phyloP scores from a whole-genome alignment of 2,329 filamentous ascomycete genomes.

The Zymoseptoria passerinii region DNA sequence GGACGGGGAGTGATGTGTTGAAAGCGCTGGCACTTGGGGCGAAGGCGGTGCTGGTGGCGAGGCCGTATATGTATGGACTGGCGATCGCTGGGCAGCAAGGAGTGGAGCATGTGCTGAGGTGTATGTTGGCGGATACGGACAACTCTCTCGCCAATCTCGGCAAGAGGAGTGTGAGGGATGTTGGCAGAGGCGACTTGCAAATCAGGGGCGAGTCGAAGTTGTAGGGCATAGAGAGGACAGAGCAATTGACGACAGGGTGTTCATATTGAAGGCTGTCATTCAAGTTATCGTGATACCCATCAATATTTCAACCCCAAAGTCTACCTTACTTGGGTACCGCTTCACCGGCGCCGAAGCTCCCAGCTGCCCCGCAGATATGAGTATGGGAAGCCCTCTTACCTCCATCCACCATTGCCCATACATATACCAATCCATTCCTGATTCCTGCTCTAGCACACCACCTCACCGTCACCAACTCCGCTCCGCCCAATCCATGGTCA shows the following conservation, averaged over 20 bases:
- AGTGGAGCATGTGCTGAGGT: constrained; percentile 35
- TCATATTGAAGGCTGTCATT: too few relatives aligned
- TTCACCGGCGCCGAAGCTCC: not conserved
- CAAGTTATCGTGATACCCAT: not conserved
- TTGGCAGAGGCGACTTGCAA: constrained; percentile 16
- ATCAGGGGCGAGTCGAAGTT: constrained; percentile 13
- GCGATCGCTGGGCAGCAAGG: constrained; percentile 50
- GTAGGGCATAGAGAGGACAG: not conserved
- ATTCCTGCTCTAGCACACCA: not conserved
- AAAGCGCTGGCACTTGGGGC: constrained; percentile 50
- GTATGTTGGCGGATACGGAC: constrained; percentile 18
- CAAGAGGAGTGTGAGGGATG: constrained; percentile 13
- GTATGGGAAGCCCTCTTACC: not conserved
- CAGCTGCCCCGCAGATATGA: not conserved
- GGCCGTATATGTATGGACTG: constrained; percentile 53
- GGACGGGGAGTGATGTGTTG: constrained; percentile 43
- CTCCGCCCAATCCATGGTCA: not conserved
- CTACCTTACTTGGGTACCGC: too few relatives aligned
- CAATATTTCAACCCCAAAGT: not conserved
- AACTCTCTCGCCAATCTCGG: constrained; percentile 18
- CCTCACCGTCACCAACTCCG: too few relatives aligned
- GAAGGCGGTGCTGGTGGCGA: constrained; percentile 49
- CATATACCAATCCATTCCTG: not conserved
- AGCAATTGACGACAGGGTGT: too few relatives aligned
- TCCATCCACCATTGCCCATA: not conserved